Percentiles rank a stretch among this genome's conserved stretches.
Evolutionary conservation across 108 stramenopile genomes (phyloP).

Genomic region (Fragilariopsis cylindrus): DNA sequence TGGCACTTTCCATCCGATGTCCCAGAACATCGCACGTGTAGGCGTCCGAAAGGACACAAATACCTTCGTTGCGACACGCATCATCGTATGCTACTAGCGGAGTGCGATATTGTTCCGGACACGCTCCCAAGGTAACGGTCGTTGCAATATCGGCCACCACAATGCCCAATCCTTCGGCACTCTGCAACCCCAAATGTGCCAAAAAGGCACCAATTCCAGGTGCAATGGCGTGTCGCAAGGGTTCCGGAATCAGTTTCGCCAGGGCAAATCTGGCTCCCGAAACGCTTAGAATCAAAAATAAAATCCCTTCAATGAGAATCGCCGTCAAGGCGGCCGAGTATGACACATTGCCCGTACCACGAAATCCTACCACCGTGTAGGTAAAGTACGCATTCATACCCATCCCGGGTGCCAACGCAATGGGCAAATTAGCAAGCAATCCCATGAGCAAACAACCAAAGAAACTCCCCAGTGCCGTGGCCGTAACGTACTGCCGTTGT

Average conservation of each 20-base stretch:
- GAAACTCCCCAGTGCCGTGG: slow-evolving; percentile 61
- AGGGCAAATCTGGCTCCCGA: slow-evolving; percentile 54
- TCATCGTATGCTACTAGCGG: slow-evolving; percentile 58
- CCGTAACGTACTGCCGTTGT: slow-evolving; percentile 54
- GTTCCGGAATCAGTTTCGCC: slow-evolving; percentile 62
- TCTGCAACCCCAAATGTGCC: slow-evolving; percentile 71
- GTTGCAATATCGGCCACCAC: slow-evolving; percentile 72
- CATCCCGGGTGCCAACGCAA: slow-evolving; percentile 71
- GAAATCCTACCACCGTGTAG: slow-evolving; percentile 57
- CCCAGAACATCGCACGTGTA: slow-evolving; percentile 70
- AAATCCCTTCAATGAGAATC: slow-evolving; percentile 62
- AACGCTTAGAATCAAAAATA: slow-evolving; percentile 60
- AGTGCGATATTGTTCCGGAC: slow-evolving; percentile 49
- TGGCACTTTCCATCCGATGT: slow-evolving; percentile 50
- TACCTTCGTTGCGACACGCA: slow-evolving; percentile 38
- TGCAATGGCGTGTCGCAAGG: slow-evolving; percentile 60
- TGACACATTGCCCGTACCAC: slow-evolving; percentile 53
- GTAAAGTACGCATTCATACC: slow-evolving; percentile 80
- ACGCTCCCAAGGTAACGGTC: slow-evolving; percentile 71
- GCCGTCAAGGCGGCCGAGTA: slow-evolving; percentile 63
- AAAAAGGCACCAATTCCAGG: slow-evolving; percentile 73
- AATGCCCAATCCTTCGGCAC: slow-evolving; percentile 65
- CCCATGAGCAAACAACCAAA: slow-evolving; percentile 67
- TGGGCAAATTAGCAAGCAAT: slow-evolving; percentile 60
- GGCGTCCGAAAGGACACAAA: slow-evolving; percentile 50